These are phyloP conservation scores for Candida berthetii DNA, from an alignment of 805 yeast species.

Conservation along the genomic window DNA sequence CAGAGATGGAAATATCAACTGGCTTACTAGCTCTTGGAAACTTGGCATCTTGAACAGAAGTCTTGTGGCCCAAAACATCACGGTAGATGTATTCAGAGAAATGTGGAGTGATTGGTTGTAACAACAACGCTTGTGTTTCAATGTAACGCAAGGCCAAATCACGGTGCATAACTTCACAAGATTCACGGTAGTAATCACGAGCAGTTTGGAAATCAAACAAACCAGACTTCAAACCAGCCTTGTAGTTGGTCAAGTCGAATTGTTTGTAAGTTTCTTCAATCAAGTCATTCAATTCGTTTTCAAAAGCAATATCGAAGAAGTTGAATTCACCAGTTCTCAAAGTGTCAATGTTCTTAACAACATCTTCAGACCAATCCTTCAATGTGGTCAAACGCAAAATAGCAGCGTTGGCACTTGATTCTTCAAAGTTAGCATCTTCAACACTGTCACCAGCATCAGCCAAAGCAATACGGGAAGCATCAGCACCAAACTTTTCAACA, in stretches of 20 bases:
- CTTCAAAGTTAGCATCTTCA: constrained; percentile 98
- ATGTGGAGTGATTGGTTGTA: constrained; percentile 95
- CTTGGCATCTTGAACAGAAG: constrained; percentile 62
- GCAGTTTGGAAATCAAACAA: constrained; percentile 92
- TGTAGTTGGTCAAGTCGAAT: constrained; percentile 71
- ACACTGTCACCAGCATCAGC: constrained; percentile 98
- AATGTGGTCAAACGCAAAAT: constrained; percentile 86
- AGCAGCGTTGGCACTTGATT: constrained; percentile 94
- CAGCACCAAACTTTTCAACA: constrained; percentile 90
- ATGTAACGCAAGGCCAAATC: constrained; percentile 79
- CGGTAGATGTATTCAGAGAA: constrained; percentile 86
- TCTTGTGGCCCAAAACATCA: constrained; percentile 64
- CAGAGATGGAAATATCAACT: constrained; percentile 52
- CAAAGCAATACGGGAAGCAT: constrained; percentile 92
- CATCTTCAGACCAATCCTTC: constrained; percentile 93
- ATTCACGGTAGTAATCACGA: constrained; percentile 94
- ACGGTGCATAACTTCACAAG: constrained; percentile 64
- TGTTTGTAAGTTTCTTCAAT: constrained; percentile 68
- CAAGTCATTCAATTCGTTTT: constrained; percentile 84
- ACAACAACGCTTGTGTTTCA: constrained; percentile 76
- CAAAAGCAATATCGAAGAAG: constrained; percentile 86
- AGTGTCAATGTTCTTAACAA: constrained; percentile 40
- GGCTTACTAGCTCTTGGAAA: constrained; percentile 80
- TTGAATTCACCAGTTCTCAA: constrained; percentile 48
- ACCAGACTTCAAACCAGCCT: constrained; percentile 85